Percentiles rank a stretch among this genome's conserved stretches.
These are phyloP conservation scores for Sporisorium exsertum DNA, from an alignment of 1,284 basidiomycete genomes.

Conservation along the genomic window DNA sequence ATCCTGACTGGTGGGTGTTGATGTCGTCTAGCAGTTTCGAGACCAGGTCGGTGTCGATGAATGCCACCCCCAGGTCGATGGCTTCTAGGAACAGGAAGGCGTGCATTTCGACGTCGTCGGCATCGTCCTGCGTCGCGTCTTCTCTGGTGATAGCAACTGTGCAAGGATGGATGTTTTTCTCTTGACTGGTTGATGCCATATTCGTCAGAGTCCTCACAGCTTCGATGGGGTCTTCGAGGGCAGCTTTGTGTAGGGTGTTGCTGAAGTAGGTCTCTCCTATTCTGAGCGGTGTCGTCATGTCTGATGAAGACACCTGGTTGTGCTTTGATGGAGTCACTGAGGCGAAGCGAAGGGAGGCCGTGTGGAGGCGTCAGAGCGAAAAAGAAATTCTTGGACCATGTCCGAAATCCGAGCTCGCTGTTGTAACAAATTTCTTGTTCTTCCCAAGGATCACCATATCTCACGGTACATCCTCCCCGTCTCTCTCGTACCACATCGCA, in stretches of 20 bases:
- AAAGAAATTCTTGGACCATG: constrained; percentile 2
- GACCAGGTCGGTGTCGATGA: neutral
- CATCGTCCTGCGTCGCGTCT: neutral
- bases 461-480: neutral
- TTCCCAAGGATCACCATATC: neutral
- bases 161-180: neutral
- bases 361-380: neutral
- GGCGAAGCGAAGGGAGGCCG: too few relatives aligned
- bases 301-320: too few relatives aligned
- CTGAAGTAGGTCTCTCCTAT: neutral
- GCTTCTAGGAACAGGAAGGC: neutral
- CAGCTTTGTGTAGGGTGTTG: neutral
- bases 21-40: neutral
- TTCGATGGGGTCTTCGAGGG: neutral
- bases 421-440: neutral
- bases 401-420: constrained; percentile 14
- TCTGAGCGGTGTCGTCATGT: neutral
- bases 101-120: neutral
- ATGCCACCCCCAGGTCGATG: neutral
- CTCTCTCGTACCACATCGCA: neutral
- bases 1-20: neutral
- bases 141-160: neutral
- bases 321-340: too few relatives aligned
- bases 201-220: neutral
- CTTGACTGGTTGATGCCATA: neutral